A percentile compares a stretch with the other conserved stretches of the same genome.
phyloP scores from a whole-genome alignment of 1,139 yeast genomes.

The Kodamaea ohmeri region DNA sequence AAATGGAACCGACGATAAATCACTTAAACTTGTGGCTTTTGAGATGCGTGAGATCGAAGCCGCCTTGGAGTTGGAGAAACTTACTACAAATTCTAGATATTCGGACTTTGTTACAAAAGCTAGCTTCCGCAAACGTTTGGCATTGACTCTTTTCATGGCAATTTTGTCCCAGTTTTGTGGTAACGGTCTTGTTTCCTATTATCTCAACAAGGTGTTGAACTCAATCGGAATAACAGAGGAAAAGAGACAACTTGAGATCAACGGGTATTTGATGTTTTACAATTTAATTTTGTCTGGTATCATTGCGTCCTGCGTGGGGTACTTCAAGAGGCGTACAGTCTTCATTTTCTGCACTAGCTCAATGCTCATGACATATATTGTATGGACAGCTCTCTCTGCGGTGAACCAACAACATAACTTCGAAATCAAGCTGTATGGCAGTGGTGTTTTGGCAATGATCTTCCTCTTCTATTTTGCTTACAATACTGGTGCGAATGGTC shows the following conservation, averaged over 20 bases:
- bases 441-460: constrained; percentile 46
- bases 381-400: constrained; percentile 41
- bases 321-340: constrained; percentile 45
- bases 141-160: constrained; percentile 33
- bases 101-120: constrained; percentile 33
- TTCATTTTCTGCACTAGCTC: constrained; percentile 30
- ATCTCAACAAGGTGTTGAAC: constrained; percentile 45
- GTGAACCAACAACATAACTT: constrained; percentile 36
- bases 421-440: constrained; percentile 31
- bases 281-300: constrained; percentile 35
- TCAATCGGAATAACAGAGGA: constrained; percentile 49
- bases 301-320: constrained; percentile 30
- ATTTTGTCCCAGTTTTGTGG: constrained; percentile 49
- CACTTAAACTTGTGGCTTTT: constrained; percentile 37
- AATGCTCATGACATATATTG: constrained; percentile 38
- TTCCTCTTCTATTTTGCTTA: constrained; percentile 40
- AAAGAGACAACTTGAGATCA: constrained; percentile 44
- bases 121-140: constrained; percentile 45
- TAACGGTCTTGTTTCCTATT: constrained; percentile 52
- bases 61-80: constrained; percentile 36
- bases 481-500: constrained; percentile 40
- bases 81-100: constrained; percentile 26
- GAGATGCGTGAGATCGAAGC: constrained; percentile 46
- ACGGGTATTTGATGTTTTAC: constrained; percentile 44
- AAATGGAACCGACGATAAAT: constrained; percentile 26